Evolutionary conservation across 805 yeast genomes (phyloP), one percentile per base, ranked within the genome.

Genomic region (Wickerhamiella nectarea): DNA sequence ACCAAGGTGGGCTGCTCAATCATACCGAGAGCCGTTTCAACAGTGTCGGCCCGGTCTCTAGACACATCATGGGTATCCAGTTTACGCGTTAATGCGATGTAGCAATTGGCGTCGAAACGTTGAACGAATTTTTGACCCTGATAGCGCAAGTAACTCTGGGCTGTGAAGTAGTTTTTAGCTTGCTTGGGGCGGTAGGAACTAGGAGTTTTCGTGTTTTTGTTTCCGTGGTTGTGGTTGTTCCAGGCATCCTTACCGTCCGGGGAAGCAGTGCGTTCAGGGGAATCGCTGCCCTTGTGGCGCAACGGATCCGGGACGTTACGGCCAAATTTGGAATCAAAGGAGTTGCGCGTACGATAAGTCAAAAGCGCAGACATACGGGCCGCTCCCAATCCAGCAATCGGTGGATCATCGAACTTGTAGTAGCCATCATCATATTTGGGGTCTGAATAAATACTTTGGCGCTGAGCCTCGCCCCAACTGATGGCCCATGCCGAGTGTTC

Each of bases 401-500:
- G 98, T 4, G 86, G 93, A 45, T 79, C 84, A n/a, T 72, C 71
- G 25, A 72, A 65, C 10, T 76, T 64, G 58, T 84, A 89, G 62
- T 83, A 86, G 1, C 98, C 98, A 56, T 87, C 95, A 45, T 74
- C 70, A 60, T 86, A 91, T 57, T 81, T 80, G 8, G 97, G 97
- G 59, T 91, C 98, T 10, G 94, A 80, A 62, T 87, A 91, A 22
- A 91, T 85, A 50, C 94, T 78, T 60, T 91, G 98, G 54, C 98
- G 73, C 63, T 91, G 98, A 1, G 98, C 94, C 58, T 91, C 98
- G 44, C 94, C 89, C 98, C 98, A 91, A 3, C 95, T 83, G 34
- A 91, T 91, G 52, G 97, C 91, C 98, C 98, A 91, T 0, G 98
- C 98, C 2, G 94, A 80, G 36, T 87, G 94, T 56, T 93, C 70